A percentile compares a stretch with the other conserved stretches of the same genome.
phyloP scores from a whole-genome alignment of 345 rosid genomes.

The Boechera divaricarpa region DNA sequence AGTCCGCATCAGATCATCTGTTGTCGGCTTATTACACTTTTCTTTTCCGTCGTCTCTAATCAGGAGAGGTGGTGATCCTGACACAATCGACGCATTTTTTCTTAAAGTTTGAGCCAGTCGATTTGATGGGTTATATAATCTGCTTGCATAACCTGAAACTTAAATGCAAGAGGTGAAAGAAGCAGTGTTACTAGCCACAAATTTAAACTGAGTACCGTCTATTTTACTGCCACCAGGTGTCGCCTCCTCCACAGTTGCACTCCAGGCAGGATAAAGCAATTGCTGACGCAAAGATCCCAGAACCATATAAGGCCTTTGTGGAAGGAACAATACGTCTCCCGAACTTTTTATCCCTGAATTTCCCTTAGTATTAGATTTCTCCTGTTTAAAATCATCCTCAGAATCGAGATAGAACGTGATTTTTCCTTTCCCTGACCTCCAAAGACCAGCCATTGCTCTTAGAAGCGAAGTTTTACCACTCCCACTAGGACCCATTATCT shows the following conservation, averaged over 20 bases:
- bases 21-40: slow-evolving; percentile 57
- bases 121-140: slow-evolving; percentile 9
- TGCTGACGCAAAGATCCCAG: slow-evolving; percentile 96
- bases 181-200: neutral
- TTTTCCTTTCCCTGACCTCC: slow-evolving; percentile 86
- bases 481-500: slow-evolving; percentile 96
- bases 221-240: slow-evolving; percentile 39
- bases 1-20: slow-evolving; percentile 66
- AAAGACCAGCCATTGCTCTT: slow-evolving; percentile 95
- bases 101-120: slow-evolving; percentile 9
- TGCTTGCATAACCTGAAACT: slow-evolving; percentile 24
- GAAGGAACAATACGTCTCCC: slow-evolving; percentile 76
- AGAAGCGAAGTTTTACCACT: slow-evolving; percentile 94
- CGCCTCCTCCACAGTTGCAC: slow-evolving; percentile 19
- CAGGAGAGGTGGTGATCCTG: slow-evolving; percentile 63
- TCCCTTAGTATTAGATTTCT: slow-evolving; percentile 42
- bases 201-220: slow-evolving; percentile 29
- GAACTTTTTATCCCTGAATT: slow-evolving; percentile 52
- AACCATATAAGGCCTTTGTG: slow-evolving; percentile 98
- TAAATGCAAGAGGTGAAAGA: slow-evolving; percentile 16
- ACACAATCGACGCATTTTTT: slow-evolving; percentile 22
- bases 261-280: slow-evolving; percentile 90
- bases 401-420: slow-evolving; percentile 68
- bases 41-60: slow-evolving; percentile 38
- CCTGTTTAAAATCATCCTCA: slow-evolving; percentile 46